Base-by-base conservation (phyloP, 305 asterid genomes). In the Fraxinus greggii region DNA sequence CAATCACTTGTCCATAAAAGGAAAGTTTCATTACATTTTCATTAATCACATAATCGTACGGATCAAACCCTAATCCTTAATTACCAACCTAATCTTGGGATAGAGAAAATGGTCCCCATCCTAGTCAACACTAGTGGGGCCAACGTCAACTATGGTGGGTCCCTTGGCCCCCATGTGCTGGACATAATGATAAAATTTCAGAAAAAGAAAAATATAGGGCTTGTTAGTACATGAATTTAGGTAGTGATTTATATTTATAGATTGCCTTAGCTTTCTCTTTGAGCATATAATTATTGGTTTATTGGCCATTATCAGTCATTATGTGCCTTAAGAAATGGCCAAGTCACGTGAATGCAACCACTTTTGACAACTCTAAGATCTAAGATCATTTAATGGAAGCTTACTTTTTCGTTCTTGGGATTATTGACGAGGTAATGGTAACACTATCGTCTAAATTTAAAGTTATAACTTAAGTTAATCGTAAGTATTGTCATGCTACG, bases 81-180 rank as follows among this genome's bases (percentile, higher is more conserved):
- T 65, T 65, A 65, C 13, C 72, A 23, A 26, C 33, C 35, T 65
- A 65, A 65, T 65, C 35, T 26, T 9, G 40, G 72, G 42, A 78
- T 28, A 56, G 65, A 1, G 42, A 28, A 76, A 31, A 72, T 82
- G 87, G 88, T 80, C 90, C 90, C 77, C 76, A 77, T 86, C 85
- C 87, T 80, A 89, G 85, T 87, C 86, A 84, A 84, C 81, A 72
- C 79, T 72, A 78, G 88, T 77, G 87, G 88, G 86, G 21, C 89
- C 85, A 79, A 77, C 2, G 79, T 76, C 79, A 81, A 65, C 79
- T 75, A 15, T 69, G 56, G 38, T 10, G 72, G 86, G 86, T 78
- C 83, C 87, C 79, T 79, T 81, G 38, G 75, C 77, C 75, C 51
- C 85, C 89, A 86, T 82, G 87, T 89, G 92, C 80, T 72, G 80